Evolutionary conservation across 108 stramenopile genomes (phyloP), one percentile per base, ranked within the genome.

Genomic region (Nitzschia sp.): DNA sequence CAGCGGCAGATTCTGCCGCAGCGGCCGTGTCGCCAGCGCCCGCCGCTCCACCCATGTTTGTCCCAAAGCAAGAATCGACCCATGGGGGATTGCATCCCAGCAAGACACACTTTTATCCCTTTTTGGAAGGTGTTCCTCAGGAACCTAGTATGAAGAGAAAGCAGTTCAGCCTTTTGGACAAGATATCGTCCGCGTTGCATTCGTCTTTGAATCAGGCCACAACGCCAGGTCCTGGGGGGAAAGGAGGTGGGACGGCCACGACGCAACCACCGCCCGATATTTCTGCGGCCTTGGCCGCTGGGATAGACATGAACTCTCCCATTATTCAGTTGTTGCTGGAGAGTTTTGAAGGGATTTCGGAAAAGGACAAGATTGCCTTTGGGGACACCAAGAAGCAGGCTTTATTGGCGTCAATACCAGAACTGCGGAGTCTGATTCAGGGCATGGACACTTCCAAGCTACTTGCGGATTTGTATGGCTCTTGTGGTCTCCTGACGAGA

Each of bases 61-160:
- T 54, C 0, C 75, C 75, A 8, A 76, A 76, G 35, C 68, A 47
- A 46, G 75, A 76, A 59, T 48, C 68, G 13, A 64, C 62, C 26
- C 59, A 48, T 69, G 61, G 75, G 1, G 79, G 79, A 24, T 63
- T 80, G 42, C 28, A 54, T 29, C 74, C 80, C 3, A 72, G 70
- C 31, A 66, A 64, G 8, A 69, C 70, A 17, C n/a, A 71, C 8
- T 85, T 81, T 57, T 85, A 81, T 64, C 84, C 84, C 24, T 85
- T 85, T 51, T 31, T 85, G 72, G 72, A 81, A 32, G 25, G 63
- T 23, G 56, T 85, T 0, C 84, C 84, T 15, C 45, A 64, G 15
- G 79, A 85, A 58, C 66, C 76, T 1, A 63, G 60, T 13, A 36
- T 85, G 61, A 77, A 78, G 47, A 66, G 73, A 24, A 85, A 85